Percentiles rank a stretch among this genome's conserved stretches.
phyloP scores from a whole-genome alignment of 1,284 basidiomycete genomes.

The Cutaneotrichosporon cyanovorans region DNA sequence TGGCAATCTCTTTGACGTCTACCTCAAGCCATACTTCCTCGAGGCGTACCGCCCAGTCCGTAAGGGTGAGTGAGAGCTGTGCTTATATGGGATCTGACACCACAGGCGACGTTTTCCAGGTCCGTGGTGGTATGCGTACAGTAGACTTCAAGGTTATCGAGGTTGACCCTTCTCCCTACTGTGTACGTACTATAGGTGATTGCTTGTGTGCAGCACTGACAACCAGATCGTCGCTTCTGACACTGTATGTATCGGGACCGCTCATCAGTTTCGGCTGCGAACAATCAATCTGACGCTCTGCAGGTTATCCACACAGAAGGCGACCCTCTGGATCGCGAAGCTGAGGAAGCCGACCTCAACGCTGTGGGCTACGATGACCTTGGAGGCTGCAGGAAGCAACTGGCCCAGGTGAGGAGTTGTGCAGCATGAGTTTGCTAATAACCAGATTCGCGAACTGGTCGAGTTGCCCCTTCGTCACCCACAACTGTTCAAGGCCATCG shows the following conservation, averaged over 20 bases:
- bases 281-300: too few relatives aligned
- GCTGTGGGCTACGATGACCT: slow-evolving; percentile 99
- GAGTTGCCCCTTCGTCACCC: slow-evolving; percentile 96
- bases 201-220: neutral
- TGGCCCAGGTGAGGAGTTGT: slow-evolving; percentile 92
- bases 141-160: slow-evolving; percentile 86
- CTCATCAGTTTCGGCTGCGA: too few relatives aligned
- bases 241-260: slow-evolving; percentile 28
- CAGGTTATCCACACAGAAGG: slow-evolving; percentile 60
- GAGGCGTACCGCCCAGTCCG: slow-evolving; percentile 54
- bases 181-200: slow-evolving; percentile 19
- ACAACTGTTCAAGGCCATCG: slow-evolving; percentile 98
- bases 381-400: slow-evolving; percentile 97
- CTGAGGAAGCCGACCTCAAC: slow-evolving; percentile 92
- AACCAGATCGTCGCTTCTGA: slow-evolving; percentile 39
- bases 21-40: slow-evolving; percentile 98
- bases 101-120: slow-evolving; percentile 91
- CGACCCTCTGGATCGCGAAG: slow-evolving; percentile 96
- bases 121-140: slow-evolving; percentile 92
- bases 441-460: slow-evolving; percentile 86
- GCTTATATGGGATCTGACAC: slow-evolving; percentile 51
- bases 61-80: slow-evolving; percentile 27
- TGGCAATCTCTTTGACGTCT: slow-evolving; percentile 98
- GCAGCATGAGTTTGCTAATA: slow-evolving; percentile 47
- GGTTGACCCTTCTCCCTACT: slow-evolving; percentile 40